These are phyloP conservation scores for Fraxinus latifolia DNA, from an alignment of 305 asterid species.

Conservation along the genomic window DNA sequence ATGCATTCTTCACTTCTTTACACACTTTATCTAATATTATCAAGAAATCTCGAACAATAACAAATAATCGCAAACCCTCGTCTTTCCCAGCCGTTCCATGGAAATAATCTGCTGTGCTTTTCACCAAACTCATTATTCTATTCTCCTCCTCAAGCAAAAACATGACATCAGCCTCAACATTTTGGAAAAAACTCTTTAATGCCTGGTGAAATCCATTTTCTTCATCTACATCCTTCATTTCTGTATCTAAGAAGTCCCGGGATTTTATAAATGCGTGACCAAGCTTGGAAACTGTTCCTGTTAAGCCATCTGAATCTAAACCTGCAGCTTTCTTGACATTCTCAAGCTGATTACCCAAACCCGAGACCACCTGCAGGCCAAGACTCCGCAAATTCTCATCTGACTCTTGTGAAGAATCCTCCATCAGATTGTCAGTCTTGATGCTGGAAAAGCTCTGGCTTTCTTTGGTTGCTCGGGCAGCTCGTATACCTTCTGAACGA, in stretches of 20 bases:
- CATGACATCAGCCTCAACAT: constrained; percentile 15
- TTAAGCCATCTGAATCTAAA: constrained; percentile 13
- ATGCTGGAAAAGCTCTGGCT: constrained; percentile 5
- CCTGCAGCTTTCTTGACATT: constrained; percentile 21
- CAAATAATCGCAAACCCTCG: constrained; percentile 21
- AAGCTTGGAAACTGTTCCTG: constrained; percentile 7
- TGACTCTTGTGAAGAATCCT: background rate
- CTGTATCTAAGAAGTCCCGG: constrained; percentile 8
- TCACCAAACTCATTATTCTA: constrained; percentile 17
- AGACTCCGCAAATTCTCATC: background rate
- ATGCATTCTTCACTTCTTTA: background rate
- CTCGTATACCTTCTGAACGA: constrained; percentile 20
- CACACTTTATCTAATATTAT: constrained; percentile 13
- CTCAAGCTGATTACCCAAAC: constrained; percentile 15
- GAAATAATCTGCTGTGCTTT: constrained; percentile 19
- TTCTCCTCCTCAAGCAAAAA: constrained; percentile 20
- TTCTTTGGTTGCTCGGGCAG: constrained; percentile 17
- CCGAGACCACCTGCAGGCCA: constrained; percentile 19
- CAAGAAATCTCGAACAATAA: constrained; percentile 16
- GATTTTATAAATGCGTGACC: constrained; percentile 1
- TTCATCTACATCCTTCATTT: constrained; percentile 14
- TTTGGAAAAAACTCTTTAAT: constrained; percentile 15
- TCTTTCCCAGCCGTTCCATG: constrained; percentile 18
- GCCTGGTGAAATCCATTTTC: constrained; percentile 16
- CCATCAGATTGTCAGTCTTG: constrained; percentile 11